phyloP scores from a whole-genome alignment of 768 basidiomycete genomes.

The Lentinus tigrinus region DNA sequence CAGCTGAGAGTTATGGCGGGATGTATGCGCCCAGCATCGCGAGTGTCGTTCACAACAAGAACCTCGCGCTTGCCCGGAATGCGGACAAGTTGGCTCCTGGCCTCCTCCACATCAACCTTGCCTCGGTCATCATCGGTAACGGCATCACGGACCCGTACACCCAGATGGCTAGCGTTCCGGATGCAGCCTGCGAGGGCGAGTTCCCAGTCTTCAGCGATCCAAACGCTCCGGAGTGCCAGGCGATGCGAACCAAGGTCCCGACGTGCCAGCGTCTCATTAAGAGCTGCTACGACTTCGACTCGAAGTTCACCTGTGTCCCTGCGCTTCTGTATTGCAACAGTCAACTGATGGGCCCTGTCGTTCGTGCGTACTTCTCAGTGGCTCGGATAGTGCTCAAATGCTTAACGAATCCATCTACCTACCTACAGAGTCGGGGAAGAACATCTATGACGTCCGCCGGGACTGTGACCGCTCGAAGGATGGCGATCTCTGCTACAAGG shows the following conservation, averaged over 20 bases:
- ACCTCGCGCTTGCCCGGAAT: conserved; percentile 45
- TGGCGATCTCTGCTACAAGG: conserved; percentile 70
- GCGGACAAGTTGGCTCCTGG: conserved; percentile 35
- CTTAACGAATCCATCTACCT: not conserved
- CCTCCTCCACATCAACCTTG: conserved; percentile 76
- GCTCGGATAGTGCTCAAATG: too few relatives aligned
- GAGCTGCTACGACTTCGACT: conserved; percentile 46
- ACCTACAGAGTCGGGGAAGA: conserved; percentile 34
- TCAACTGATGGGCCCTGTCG: conserved; percentile 69
- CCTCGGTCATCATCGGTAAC: conserved; percentile 83
- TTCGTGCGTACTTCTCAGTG: conserved; percentile 46
- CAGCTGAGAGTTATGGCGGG: conserved; percentile 77
- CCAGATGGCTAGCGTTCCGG: conserved; percentile 80
- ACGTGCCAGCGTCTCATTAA: conserved; percentile 54
- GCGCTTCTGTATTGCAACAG: conserved; percentile 79
- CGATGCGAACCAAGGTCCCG: conserved; percentile 45
- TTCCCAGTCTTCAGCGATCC: conserved; percentile 75
- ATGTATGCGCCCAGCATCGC: conserved; percentile 84
- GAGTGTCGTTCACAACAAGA: conserved; percentile 75
- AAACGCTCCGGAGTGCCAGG: conserved; percentile 43
- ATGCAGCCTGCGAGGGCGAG: conserved; percentile 80
- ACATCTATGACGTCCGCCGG: conserved; percentile 84
- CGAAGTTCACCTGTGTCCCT: conserved; percentile 47
- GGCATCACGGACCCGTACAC: conserved; percentile 81
- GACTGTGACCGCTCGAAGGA: conserved; percentile 58